phyloP scores from a whole-genome alignment of 2,329 filamentous ascomycete genomes.

The Cladosporium sp. region DNA sequence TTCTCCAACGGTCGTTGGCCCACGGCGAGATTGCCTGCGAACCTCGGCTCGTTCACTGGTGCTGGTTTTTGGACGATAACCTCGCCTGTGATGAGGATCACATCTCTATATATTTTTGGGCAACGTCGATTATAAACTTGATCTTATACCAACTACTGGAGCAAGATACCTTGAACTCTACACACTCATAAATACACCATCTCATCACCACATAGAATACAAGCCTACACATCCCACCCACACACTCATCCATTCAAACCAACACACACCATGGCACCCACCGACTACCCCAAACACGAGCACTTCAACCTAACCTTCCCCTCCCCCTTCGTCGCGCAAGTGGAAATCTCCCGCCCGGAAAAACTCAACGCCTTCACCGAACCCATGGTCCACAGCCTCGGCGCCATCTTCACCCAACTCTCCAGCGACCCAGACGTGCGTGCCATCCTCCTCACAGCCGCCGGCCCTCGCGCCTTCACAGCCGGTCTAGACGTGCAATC shows the following conservation, averaged over 20 bases:
- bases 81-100: too few species aligned
- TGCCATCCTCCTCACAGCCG: constrained; percentile 72
- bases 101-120: too few species aligned
- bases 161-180: too few species aligned
- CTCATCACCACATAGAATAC: neutral
- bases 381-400: constrained; percentile 81
- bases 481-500: constrained; percentile 71
- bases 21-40: neutral
- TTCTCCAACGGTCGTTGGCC: too few species aligned
- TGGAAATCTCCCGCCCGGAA: constrained; percentile 81
- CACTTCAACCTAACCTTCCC: constrained; percentile 74
- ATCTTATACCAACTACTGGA: too few species aligned
- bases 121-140: too few species aligned
- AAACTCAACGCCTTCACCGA: constrained; percentile 88
- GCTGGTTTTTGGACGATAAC: neutral
- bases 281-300: constrained; percentile 45
- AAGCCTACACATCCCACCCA: neutral
- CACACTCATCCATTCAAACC: neutral
- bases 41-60: neutral
- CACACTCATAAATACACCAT: too few species aligned
- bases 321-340: constrained; percentile 71
- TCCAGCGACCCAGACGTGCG: constrained; percentile 70
- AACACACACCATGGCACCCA: constrained; percentile 3
- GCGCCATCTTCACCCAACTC: constrained; percentile 65
- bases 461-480: constrained; percentile 80